Base-by-base conservation (phyloP, 2,329 filamentous ascomycete genomes). In the Ceratocystis eucalypticola region DNA sequence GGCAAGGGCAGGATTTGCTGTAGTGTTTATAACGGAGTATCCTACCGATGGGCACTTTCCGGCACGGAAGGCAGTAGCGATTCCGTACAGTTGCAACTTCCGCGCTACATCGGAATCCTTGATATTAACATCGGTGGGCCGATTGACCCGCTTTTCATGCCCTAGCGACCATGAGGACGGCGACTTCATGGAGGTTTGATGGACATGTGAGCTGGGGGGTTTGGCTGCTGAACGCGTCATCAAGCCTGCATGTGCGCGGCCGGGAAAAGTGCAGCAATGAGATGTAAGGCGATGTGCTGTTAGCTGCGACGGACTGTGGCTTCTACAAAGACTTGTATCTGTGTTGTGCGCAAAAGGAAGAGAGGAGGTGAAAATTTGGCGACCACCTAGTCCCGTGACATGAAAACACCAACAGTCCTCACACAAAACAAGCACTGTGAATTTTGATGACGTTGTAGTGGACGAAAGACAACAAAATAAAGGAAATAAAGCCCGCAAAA, bases 51-150 rank as follows among this genome's bases (percentile, higher is more conserved):
- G 93, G 59, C 92, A 86, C 76, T 96, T 97, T 79, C 92, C 92
- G 71, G 86, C 84, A 74, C 88, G 82, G 76, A 97, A 96, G 64
- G 91, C 93, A 80, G 75, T 77, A 77, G 87, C 84, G 76, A 97
- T 96, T 73, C 93, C 94, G 73, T 95, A 99, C 46, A 97, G 78
- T 77, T 96, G 92, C 64, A 99, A 86, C 80, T 99, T 99, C 75
- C 86, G 85, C 77, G 94, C 94, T 77, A 97, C 87, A 75, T 96
- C 87, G 71, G 82, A 83, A 79, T 96, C 90, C 82, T 92, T 93
- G 75, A 83, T 76, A 79, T 88, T 86, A 69, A 82, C 72, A 76
- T 94, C 82, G 69, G 84, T 87, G 41, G 90, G 89, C 71, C 82
- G 84, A 76, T 94, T 92, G 73, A 93, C 88, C 70, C 76, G 76